Conservation (phyloP, 495 filamentous ascomycete genomes). For the Daldinia caldariorum region DNA sequence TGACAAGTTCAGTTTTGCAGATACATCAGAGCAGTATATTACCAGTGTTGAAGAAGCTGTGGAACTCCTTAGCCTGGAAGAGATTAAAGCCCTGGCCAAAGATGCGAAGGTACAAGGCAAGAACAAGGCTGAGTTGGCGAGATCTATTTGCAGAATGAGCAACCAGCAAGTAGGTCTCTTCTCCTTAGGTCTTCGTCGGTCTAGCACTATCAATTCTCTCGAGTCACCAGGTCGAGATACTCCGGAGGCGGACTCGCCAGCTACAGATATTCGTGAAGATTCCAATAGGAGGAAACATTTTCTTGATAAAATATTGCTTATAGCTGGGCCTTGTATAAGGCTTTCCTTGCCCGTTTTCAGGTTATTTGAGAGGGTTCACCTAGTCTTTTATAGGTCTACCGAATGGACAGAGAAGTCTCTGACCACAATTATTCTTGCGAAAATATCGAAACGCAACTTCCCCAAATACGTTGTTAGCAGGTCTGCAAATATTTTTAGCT, state of each 20-base stretch:
- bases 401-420: slow-evolving; percentile 98
- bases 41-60: slow-evolving; percentile 86
- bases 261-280: slow-evolving; percentile 38
- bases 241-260: slow-evolving; percentile 30
- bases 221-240: slow-evolving; percentile 40
- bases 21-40: slow-evolving; percentile 75
- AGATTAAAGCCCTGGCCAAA: slow-evolving; percentile 85
- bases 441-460: slow-evolving; percentile 86
- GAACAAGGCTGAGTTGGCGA: slow-evolving; percentile 84
- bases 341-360: slow-evolving; percentile 77
- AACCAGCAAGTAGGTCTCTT: slow-evolving; percentile 76
- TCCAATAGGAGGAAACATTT: slow-evolving; percentile 57
- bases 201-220: slow-evolving; percentile 58
- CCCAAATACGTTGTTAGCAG: slow-evolving; percentile 90
- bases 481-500: slow-evolving; percentile 86
- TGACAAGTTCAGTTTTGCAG: slow-evolving; percentile 76
- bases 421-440: slow-evolving; percentile 92
- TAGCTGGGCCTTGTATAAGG: slow-evolving; percentile 84
- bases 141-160: slow-evolving; percentile 74
- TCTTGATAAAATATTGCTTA: slow-evolving; percentile 75
- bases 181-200: slow-evolving; percentile 65
- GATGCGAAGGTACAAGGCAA: slow-evolving; percentile 88
- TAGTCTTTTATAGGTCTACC: slow-evolving; percentile 95
- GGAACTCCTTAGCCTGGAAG: slow-evolving; percentile 80
- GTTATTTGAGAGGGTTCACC: slow-evolving; percentile 91